Percentiles rank a stretch among this genome's conserved stretches.
Conservation (phyloP, 2,329 filamentous ascomycete species). For the Zymoseptoria brevis region DNA sequence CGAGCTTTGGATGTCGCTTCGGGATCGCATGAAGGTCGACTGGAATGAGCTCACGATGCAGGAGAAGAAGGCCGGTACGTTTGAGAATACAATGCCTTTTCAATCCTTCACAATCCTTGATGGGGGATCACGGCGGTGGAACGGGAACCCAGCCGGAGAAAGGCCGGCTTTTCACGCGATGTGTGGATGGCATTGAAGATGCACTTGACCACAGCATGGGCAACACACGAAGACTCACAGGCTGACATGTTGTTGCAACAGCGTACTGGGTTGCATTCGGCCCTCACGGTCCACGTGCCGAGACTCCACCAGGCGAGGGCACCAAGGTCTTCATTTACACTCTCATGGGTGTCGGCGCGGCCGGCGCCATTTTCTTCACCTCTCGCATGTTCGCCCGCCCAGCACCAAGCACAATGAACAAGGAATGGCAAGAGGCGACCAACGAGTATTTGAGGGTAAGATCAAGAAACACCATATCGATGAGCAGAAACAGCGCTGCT, state of each 20-base stretch:
- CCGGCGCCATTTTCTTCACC: slow-evolving; percentile 61
- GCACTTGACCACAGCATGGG: background rate
- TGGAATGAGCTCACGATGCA: slow-evolving; percentile 91
- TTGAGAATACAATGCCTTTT: background rate
- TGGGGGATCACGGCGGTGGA: background rate
- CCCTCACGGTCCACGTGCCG: slow-evolving; percentile 84
- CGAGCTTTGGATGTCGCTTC: slow-evolving; percentile 95
- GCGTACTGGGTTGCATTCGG: slow-evolving; percentile 99
- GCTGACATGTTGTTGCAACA: slow-evolving; percentile 36
- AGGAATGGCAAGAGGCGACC: slow-evolving; percentile 91
- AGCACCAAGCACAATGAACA: slow-evolving; percentile 79
- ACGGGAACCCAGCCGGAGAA: background rate
- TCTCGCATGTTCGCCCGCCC: slow-evolving; percentile 66
- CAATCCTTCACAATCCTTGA: background rate
- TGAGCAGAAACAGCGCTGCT: background rate
- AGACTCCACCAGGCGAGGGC: slow-evolving; percentile 74
- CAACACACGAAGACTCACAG: background rate
- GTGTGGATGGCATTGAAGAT: background rate
- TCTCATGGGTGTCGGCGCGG: slow-evolving; percentile 56
- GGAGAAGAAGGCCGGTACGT: slow-evolving; percentile 89
- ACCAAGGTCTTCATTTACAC: slow-evolving; percentile 71
- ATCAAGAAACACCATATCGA: background rate
- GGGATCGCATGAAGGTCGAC: slow-evolving; percentile 97
- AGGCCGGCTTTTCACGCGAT: background rate
- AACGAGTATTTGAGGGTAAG: slow-evolving; percentile 91